Evolutionary conservation across 768 basidiomycete genomes (phyloP).

Genomic region (Lanmaoa rubissima): DNA sequence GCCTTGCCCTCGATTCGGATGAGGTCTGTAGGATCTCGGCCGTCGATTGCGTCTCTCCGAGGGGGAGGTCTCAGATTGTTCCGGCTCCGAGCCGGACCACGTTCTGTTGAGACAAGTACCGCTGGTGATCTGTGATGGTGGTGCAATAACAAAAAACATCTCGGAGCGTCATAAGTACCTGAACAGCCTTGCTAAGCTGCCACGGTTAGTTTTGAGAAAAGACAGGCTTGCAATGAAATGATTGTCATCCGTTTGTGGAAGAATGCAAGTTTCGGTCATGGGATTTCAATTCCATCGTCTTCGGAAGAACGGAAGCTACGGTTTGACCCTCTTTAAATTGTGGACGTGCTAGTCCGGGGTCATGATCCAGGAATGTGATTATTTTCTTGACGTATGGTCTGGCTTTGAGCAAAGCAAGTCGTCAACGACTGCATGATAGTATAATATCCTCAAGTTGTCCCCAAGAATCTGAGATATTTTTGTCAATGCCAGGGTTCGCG

Average conservation of each 20-base stretch:
- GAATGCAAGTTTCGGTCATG: constrained; percentile 5
- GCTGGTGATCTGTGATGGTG: too few species aligned
- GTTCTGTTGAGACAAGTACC: background rate
- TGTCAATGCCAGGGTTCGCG: background rate
- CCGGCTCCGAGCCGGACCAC: background rate
- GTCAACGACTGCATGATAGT: background rate
- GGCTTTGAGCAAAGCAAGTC: background rate
- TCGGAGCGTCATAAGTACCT: background rate
- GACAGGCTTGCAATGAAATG: background rate
- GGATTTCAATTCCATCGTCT: constrained; percentile 5
- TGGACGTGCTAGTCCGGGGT: background rate
- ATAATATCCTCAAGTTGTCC: too few species aligned
- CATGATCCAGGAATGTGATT: background rate
- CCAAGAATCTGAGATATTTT: too few species aligned
- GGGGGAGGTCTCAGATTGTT: background rate
- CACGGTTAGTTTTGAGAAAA: background rate
- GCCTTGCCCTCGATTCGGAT: constrained; percentile 9
- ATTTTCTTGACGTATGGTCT: background rate
- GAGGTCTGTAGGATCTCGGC: constrained; percentile 17
- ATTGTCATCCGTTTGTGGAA: background rate
- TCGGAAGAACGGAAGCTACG: background rate
- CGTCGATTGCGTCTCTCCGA: background rate
- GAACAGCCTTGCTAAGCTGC: background rate
- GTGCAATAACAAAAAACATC: background rate
- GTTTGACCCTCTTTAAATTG: background rate